Evolutionary conservation across 2,329 filamentous ascomycete genomes (phyloP).

Genomic region (Fusarium sp.): DNA sequence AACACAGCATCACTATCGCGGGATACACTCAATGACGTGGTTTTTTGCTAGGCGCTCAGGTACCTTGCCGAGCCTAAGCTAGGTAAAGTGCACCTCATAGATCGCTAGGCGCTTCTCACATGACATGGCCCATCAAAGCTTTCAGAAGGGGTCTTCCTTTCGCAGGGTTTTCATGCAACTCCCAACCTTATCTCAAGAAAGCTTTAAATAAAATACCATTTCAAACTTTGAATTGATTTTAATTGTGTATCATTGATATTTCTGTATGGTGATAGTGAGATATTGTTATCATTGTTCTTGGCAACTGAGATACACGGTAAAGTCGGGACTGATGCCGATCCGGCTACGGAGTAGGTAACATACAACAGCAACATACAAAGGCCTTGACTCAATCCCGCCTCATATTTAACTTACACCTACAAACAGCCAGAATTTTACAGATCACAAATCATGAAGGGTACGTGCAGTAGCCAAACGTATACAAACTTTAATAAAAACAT

Average conservation of each 20-base stretch:
- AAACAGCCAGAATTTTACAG: conserved; percentile 3
- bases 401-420: conserved; percentile 16
- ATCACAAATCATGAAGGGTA: conserved; percentile 45
- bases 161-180: not conserved
- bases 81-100: conserved; percentile 21
- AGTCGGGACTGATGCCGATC: conserved; percentile 40
- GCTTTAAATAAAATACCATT: not conserved
- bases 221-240: not conserved
- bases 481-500: conserved; percentile 8
- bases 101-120: conserved; percentile 38
- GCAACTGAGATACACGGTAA: conserved; percentile 20
- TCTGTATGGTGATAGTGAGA: not conserved
- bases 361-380: conserved; percentile 19
- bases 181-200: no score
- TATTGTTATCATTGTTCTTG: not conserved
- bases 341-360: conserved; percentile 29
- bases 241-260: not conserved
- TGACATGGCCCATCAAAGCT: conserved; percentile 33
- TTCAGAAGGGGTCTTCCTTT: conserved; percentile 1
- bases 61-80: conserved; percentile 25
- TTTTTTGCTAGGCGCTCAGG: conserved; percentile 35
- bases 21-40: conserved; percentile 36
- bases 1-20: not conserved
- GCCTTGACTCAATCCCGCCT: conserved; percentile 20
- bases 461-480: conserved; percentile 17